Conservation (phyloP, 169 alveolate genomes). For the Plasmodium relictum region DNA sequence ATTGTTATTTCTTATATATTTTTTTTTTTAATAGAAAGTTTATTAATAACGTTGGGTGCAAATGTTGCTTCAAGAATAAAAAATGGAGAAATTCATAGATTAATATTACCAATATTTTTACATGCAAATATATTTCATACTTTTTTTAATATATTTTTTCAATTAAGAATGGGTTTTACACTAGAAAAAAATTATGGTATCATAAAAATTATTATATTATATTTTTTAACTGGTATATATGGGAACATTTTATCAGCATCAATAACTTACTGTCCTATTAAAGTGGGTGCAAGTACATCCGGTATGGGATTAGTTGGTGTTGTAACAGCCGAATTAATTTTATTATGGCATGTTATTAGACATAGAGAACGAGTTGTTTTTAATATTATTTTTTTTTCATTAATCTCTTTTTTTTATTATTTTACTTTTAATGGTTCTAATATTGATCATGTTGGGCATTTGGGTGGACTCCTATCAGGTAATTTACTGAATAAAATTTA, state of each 20-base stretch:
- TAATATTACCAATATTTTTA: conserved; percentile 85
- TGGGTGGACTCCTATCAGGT: conserved; percentile 89
- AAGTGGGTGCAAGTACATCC: conserved; percentile 91
- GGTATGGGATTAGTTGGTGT: conserved; percentile 90
- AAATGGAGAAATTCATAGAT: conserved; percentile 89
- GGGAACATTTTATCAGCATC: conserved; percentile 88
- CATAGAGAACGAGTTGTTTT: conserved; percentile 85
- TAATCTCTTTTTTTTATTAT: conserved; percentile 83
- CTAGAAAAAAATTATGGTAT: conserved; percentile 87
- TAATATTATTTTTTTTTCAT: conserved; percentile 84
- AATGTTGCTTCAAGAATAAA: conserved; percentile 84
- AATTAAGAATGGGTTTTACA: conserved; percentile 87
- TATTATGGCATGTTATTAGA: conserved; percentile 87
- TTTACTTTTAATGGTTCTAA: conserved; percentile 87
- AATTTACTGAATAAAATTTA: conserved; percentile 7
- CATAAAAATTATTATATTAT: conserved; percentile 75
- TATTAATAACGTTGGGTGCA: conserved; percentile 82
- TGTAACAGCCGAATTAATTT: conserved; percentile 86
- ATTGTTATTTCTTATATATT: neutral
- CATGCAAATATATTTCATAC: conserved; percentile 89
- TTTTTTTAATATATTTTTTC: conserved; percentile 89
- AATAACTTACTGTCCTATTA: conserved; percentile 83
- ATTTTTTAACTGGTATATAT: conserved; percentile 84
- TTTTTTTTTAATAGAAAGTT: conserved; percentile 75
- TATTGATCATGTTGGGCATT: conserved; percentile 89